Base-by-base conservation (phyloP, 2,329 filamentous ascomycete species). In the Ophiosphaerella narmari region DNA sequence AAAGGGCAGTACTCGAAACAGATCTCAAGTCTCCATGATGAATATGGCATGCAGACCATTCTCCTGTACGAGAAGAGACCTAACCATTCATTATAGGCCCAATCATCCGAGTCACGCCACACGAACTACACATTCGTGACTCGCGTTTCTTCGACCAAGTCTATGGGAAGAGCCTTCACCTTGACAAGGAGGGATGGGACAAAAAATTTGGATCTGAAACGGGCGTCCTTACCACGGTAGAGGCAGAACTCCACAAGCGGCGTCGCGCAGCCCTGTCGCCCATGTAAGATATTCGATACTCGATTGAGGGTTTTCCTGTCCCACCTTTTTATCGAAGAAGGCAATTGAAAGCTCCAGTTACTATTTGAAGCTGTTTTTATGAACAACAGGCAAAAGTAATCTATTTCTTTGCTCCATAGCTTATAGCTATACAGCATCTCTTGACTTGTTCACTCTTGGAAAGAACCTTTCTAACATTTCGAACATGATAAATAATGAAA, bases 101-200 rank as follows among this genome's bases (percentile, higher is more conserved):
- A 7, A 71, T 77, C 39, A 62, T 78, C 29, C 68, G 75, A 43
- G 75, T 77, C 48, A 75, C 71, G 3, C 76, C 75, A 7, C 46
- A 72, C 47, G 75, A 78, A 57, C 49, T 78, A 31, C 76, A 78
- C 46, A 73, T 77, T 54, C 62, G 68, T 36, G 75, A 77, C 55
- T 64, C 72, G n/a, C 57, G 61, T 41, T 77, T 71, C 65, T 73
- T 67, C 43, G 70, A 73, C 9, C 57, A 66, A 6, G 54, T 74
- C 16, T 74, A 73, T 43, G 48, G 60, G 29, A 68, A 64, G 46
- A 67, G 62, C 37, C 48, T 61, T 21, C 60, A 67, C 35, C 62
- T 70, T 24, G 60, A 69, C 62, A 72, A 71, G 44, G 62, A 67
- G 46, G 68, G 68, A 38, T 71, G 69, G 68, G 66, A 72, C 48